These are phyloP conservation scores for Calonectria ilicicola DNA, from an alignment of 2,329 filamentous ascomycete species.

Conservation along the genomic window DNA sequence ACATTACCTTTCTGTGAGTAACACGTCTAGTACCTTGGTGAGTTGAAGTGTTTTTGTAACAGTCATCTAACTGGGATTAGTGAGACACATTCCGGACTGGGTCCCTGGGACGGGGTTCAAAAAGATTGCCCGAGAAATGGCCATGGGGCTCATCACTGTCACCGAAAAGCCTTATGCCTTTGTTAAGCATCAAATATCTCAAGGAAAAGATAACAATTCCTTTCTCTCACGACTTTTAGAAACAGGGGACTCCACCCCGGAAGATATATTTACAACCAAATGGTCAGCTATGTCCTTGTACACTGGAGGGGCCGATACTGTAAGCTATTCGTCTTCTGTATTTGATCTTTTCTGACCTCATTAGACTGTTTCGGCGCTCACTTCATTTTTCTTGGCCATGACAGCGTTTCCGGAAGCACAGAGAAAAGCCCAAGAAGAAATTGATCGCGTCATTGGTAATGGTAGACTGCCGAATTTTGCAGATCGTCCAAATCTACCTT, in stretches of 20 bases:
- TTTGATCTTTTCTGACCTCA: fast-evolving
- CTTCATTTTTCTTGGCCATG: conserved; percentile 35
- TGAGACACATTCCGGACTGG: conserved; percentile 32
- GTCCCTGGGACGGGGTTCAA: conserved; percentile 31
- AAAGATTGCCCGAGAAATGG: conserved; percentile 23
- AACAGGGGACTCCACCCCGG: conserved; percentile 15
- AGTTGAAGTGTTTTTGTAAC: background rate
- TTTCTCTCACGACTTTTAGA: conserved; percentile 25
- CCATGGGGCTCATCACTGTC: conserved; percentile 6
- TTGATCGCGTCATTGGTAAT: conserved; percentile 39
- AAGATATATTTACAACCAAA: conserved; percentile 30
- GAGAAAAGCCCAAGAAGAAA: conserved; percentile 33
- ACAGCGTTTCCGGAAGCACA: conserved; percentile 23
- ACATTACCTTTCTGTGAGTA: conserved; percentile 32
- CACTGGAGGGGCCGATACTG: conserved; percentile 35
- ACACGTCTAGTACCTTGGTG: background rate
- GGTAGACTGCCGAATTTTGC: conserved; percentile 37
- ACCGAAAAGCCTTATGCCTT: conserved; percentile 31
- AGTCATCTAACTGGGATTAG: conserved; percentile 6
- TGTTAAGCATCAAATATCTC: conserved; percentile 27
- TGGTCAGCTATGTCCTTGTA: conserved; percentile 36
- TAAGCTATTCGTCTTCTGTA: background rate
- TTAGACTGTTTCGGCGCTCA: conserved; percentile 31
- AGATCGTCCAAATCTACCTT: conserved; percentile 42
- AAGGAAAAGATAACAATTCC: conserved; percentile 19